Base-by-base conservation (phyloP, 805 yeast species). In the Metschnikowia proteae region DNA sequence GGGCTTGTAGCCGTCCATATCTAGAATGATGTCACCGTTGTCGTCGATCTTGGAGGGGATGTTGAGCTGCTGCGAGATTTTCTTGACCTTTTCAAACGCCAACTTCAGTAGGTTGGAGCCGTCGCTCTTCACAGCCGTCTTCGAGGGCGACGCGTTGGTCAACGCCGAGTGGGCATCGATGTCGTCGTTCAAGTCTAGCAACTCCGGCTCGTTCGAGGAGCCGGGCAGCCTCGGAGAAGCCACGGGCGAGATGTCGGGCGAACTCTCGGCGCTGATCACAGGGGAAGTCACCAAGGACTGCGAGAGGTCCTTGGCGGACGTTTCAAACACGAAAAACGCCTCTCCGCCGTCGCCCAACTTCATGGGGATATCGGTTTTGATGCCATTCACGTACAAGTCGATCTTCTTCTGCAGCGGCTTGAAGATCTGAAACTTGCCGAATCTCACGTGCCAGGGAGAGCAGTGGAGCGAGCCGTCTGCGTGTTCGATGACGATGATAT, bases 331-430 rank as follows among this genome's bases (percentile, higher is more conserved):
- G 62, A 94, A 94, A 64, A 90, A 90, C 0, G 98, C 99, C 66
- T 94, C 99, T 10, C 99, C 99, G 6, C 95, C 96, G 52, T 94
- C 99, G 11, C 97, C 96, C 39, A 94, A 72, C 65, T 94, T 94
- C 98, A 94, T 94, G 6, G 96, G 97, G 42, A 92, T 71, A 57
- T 88, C 84, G 0, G 95, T 86, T 40, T 82, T 75, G 51, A 78
- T 78, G 33, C 86, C 97, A 67, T 94, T 94, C 35, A 94, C 95
- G 37, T 81, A 78, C 55, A 94, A 84, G 48, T 86, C 95, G 46
- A 92, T 96, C 64, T 88, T 91, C 73, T 92, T 94, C 66, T 94
- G 97, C 17, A 96, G 87, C 10, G 99, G 99, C 61, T 96, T 82
- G 51, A 94, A 73, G 54, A 94, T 76, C 59, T 91, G 95, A 67